Conservation (phyloP, 1,284 basidiomycete genomes). For the Cerrena zonata region DNA sequence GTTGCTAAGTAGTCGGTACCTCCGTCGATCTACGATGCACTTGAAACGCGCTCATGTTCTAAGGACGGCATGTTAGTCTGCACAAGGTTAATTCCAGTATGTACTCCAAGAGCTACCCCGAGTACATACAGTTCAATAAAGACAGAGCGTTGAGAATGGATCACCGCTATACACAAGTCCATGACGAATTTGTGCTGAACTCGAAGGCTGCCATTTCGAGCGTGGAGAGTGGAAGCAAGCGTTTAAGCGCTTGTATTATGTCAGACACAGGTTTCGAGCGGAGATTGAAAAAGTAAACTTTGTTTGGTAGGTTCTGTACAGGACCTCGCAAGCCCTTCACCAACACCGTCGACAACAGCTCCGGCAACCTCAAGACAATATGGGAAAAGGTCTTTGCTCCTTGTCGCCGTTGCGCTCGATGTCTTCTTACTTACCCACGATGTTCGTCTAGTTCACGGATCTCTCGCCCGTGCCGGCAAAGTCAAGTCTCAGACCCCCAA, state of each 20-base stretch:
- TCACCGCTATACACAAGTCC: no score
- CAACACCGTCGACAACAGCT: slow-evolving; percentile 17
- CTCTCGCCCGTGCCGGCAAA: slow-evolving; percentile 99
- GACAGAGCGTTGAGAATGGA: no score
- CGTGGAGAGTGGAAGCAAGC: background rate
- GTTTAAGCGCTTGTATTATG: background rate
- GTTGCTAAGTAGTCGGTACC: no score
- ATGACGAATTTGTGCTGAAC: no score
- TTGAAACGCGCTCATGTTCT: no score
- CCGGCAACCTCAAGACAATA: slow-evolving; percentile 41
- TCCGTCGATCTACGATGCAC: no score
- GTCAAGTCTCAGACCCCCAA: slow-evolving; percentile 97
- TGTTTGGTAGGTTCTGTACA: slow-evolving; percentile 17
- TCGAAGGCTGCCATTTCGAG: background rate
- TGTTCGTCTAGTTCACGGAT: slow-evolving; percentile 80
- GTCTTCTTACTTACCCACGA: slow-evolving; percentile 9
- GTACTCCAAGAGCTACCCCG: no score
- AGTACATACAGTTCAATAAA: no score
- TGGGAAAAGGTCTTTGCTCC: slow-evolving; percentile 56
- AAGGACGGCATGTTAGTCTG: no score
- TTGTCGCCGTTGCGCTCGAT: slow-evolving; percentile 3
- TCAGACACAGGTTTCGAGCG: background rate
- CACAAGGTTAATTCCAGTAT: no score
- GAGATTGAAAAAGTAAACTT: slow-evolving; percentile 5
- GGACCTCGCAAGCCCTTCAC: slow-evolving; percentile 15